A percentile compares a stretch with the other conserved stretches of the same genome.
Conservation (phyloP, 495 filamentous ascomycete genomes). For the Bacidia rubella region DNA sequence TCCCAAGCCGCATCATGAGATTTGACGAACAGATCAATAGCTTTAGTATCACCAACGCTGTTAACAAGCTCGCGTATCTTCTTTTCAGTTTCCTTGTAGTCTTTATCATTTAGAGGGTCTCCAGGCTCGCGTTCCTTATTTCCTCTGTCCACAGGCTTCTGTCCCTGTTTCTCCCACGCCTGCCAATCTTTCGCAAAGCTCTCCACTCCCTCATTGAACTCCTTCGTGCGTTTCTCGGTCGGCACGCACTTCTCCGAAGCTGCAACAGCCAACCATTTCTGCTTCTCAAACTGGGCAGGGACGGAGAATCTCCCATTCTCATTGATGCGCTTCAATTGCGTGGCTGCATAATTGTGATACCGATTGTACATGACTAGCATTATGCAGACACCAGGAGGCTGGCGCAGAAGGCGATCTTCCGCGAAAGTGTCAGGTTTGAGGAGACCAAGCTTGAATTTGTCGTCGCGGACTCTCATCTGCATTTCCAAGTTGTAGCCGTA, state of each 20-base stretch:
- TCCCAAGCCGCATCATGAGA: slow-evolving; percentile 9
- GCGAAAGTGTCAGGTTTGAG: slow-evolving; percentile 42
- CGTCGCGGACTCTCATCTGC: slow-evolving; percentile 30
- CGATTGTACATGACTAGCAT: slow-evolving; percentile 31
- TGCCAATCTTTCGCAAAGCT: slow-evolving; percentile 2
- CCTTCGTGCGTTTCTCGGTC: slow-evolving; percentile 1
- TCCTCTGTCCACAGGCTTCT: too few species aligned
- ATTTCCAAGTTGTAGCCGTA: slow-evolving; percentile 37
- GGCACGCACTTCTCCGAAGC: neutral
- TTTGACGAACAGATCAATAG: neutral
- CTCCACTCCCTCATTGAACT: neutral
- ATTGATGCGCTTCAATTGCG: slow-evolving; percentile 26
- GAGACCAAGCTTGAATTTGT: slow-evolving; percentile 30
- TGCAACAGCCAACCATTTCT: neutral
- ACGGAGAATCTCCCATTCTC: slow-evolving; percentile 26
- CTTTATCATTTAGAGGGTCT: neutral
- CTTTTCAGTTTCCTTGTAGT: neutral
- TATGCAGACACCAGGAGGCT: slow-evolving; percentile 34
- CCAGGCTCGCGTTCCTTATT: too few species aligned
- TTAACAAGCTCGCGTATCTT: neutral
- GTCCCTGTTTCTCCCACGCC: neutral
- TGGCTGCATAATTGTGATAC: slow-evolving; percentile 31
- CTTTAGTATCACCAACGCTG: neutral
- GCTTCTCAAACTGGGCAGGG: slow-evolving; percentile 1
- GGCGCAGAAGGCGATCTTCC: slow-evolving; percentile 32